A percentile compares a stretch with the other conserved stretches of the same genome.
Conservation (phyloP, 495 filamentous ascomycete species). For the Talaromyces liani region DNA sequence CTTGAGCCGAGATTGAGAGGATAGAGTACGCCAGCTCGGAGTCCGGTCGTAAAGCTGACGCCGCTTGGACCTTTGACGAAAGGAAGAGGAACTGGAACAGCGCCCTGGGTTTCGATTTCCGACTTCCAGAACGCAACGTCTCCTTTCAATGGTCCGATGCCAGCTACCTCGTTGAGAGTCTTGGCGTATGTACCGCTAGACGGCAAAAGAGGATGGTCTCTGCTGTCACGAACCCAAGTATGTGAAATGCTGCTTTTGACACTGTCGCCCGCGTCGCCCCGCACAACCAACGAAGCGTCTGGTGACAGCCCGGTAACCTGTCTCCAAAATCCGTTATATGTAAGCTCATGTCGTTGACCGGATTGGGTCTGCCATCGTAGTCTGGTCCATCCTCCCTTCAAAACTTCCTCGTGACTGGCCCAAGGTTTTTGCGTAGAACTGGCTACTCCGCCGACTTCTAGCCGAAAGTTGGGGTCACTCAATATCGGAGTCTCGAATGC, state of each 20-base stretch:
- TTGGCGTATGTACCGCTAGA: slow-evolving; percentile 72
- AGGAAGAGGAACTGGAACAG: slow-evolving; percentile 62
- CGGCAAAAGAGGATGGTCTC: slow-evolving; percentile 78
- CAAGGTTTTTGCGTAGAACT: slow-evolving; percentile 80
- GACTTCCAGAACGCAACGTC: slow-evolving; percentile 88
- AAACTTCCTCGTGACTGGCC: slow-evolving; percentile 85
- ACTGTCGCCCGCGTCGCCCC: slow-evolving; percentile 81
- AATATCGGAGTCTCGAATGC: slow-evolving; percentile 73
- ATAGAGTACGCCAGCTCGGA: slow-evolving; percentile 57
- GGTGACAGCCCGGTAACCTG: slow-evolving; percentile 71
- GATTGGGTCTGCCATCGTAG: slow-evolving; percentile 59
- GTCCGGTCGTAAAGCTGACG: slow-evolving; percentile 58
- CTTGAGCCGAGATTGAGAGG: slow-evolving; percentile 50
- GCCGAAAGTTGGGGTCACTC: slow-evolving; percentile 70
- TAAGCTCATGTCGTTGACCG: slow-evolving; percentile 63
- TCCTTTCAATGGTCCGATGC: slow-evolving; percentile 73
- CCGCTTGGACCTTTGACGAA: slow-evolving; percentile 62
- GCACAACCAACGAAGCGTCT: slow-evolving; percentile 70
- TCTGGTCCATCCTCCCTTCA: slow-evolving; percentile 73
- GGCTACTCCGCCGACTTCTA: slow-evolving; percentile 67
- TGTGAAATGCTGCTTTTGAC: slow-evolving; percentile 82
- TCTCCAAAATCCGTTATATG: slow-evolving; percentile 77
- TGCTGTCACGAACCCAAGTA: slow-evolving; percentile 68
- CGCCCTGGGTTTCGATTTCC: slow-evolving; percentile 72
- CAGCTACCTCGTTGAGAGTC: slow-evolving; percentile 72